Percentiles rank a stretch among this genome's conserved stretches.
Evolutionary conservation across 2,329 filamentous ascomycete species (phyloP).

Genomic region (Clarireedia paspali): DNA sequence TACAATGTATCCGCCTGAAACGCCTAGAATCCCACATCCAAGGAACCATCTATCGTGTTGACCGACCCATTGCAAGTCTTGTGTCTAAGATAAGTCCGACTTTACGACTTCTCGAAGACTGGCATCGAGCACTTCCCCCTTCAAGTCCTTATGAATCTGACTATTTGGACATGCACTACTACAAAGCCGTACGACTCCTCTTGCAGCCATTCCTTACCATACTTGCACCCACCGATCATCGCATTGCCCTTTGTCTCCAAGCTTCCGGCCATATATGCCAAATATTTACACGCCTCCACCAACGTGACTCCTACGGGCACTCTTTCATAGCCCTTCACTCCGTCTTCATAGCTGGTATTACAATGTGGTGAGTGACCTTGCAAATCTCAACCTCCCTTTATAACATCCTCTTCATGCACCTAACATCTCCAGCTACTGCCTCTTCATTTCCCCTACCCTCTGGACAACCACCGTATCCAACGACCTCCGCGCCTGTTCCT

Average conservation of each 20-base stretch:
- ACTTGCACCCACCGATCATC: conserved; percentile 38
- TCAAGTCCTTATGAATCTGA: conserved; percentile 32
- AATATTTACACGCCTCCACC: conserved; percentile 36
- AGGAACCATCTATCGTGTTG: conserved; percentile 43
- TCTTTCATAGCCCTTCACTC: conserved; percentile 37
- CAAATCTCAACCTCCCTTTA: background rate
- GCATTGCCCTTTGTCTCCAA: conserved; percentile 36
- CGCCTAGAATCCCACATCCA: conserved; percentile 42
- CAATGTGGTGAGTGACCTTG: conserved; percentile 23
- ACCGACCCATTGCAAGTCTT: conserved; percentile 36
- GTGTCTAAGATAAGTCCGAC: conserved; percentile 40
- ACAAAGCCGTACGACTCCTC: conserved; percentile 41
- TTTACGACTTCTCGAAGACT: conserved; percentile 38
- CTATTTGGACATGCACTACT: conserved; percentile 42
- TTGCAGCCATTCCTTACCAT: conserved; percentile 43
- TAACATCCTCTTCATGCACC: background rate
- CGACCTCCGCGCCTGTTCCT: conserved; percentile 33
- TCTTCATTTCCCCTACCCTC: conserved; percentile 21
- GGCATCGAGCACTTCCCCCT: conserved; percentile 34
- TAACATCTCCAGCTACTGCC: conserved; percentile 16
- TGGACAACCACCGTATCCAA: conserved; percentile 25
- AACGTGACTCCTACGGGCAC: conserved; percentile 34
- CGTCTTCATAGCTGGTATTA: conserved; percentile 36
- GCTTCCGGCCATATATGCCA: conserved; percentile 37
- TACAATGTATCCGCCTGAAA: conserved; percentile 39